Conservation (phyloP, 2,329 filamentous ascomycete genomes). For the Colletotrichum magnum region DNA sequence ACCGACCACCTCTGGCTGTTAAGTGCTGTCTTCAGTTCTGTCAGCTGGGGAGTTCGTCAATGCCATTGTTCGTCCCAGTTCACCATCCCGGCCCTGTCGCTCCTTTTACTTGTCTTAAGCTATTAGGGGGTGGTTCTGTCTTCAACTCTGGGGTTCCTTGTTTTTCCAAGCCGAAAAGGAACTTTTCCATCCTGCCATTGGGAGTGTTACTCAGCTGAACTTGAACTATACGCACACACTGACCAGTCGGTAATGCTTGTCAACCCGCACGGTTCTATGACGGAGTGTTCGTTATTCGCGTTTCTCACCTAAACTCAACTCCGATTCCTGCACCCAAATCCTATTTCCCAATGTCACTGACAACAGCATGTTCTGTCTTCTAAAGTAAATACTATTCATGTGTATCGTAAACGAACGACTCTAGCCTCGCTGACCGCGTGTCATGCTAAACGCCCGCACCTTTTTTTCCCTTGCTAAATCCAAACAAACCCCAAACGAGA, state of each 20-base stretch:
- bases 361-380: neutral
- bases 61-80: slow-evolving; percentile 15
- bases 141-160: slow-evolving; percentile 16
- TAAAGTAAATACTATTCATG: neutral
- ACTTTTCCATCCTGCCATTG: neutral
- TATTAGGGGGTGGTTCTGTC: slow-evolving; percentile 15
- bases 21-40: neutral
- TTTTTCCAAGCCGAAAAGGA: slow-evolving; percentile 3
- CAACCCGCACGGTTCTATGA: too few relatives aligned
- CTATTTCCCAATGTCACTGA: neutral
- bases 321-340: neutral
- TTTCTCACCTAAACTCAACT: too few relatives aligned
- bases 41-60: slow-evolving; percentile 3
- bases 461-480: neutral
- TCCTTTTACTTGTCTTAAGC: slow-evolving; percentile 29
- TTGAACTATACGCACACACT: neutral
- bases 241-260: too few relatives aligned
- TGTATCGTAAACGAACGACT: slow-evolving; percentile 18
- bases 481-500: slow-evolving; percentile 1
- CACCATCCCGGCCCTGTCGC: neutral
- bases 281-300: too few relatives aligned
- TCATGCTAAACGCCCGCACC: slow-evolving; percentile 10
- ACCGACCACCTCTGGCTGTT: too few relatives aligned
- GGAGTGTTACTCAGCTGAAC: slow-evolving; percentile 12
- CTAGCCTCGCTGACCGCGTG: neutral